A percentile compares a stretch with the other conserved stretches of the same genome.
phyloP scores from a whole-genome alignment of 2,329 filamentous ascomycete species.

The Calonectria montana region DNA sequence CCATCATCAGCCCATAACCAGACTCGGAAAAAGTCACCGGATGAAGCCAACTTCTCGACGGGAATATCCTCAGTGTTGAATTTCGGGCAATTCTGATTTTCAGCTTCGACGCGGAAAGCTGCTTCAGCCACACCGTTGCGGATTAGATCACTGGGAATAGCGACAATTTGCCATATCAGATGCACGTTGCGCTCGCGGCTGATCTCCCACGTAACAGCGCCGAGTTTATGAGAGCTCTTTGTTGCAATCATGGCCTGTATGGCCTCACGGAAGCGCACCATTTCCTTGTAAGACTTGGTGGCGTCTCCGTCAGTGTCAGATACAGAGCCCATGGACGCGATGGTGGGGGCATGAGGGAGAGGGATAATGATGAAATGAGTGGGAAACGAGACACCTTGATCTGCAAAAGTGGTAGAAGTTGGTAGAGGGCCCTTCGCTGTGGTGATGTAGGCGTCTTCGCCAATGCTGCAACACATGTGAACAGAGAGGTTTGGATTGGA shows the following conservation, averaged over 20 bases:
- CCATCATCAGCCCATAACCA: conserved; percentile 79
- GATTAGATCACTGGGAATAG: conserved; percentile 76
- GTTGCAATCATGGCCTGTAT: conserved; percentile 83
- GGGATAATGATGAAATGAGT: conserved; percentile 93
- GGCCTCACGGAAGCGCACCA: conserved; percentile 81
- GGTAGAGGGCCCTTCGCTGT: conserved; percentile 92
- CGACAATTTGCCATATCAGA: conserved; percentile 93
- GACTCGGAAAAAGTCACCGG: conserved; percentile 80
- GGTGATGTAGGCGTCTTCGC: conserved; percentile 87
- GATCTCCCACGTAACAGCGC: conserved; percentile 93
- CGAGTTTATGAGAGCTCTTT: conserved; percentile 69
- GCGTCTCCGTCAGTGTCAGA: conserved; percentile 64
- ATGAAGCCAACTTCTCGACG: conserved; percentile 59
- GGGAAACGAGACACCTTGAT: conserved; percentile 77
- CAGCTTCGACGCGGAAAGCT: conserved; percentile 88
- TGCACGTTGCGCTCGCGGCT: conserved; percentile 85
- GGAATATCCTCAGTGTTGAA: conserved; percentile 62
- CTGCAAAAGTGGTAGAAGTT: conserved; percentile 73
- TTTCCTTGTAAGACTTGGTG: conserved; percentile 77
- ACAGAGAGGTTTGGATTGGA: conserved; percentile 85
- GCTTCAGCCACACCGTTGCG: conserved; percentile 82
- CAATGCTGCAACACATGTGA: conserved; percentile 92
- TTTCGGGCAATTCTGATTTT: conserved; percentile 72
- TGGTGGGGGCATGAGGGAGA: conserved; percentile 81
- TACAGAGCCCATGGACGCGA: conserved; percentile 72